Conservation (phyloP, 306 rosid genomes). For the Delonix regia region DNA sequence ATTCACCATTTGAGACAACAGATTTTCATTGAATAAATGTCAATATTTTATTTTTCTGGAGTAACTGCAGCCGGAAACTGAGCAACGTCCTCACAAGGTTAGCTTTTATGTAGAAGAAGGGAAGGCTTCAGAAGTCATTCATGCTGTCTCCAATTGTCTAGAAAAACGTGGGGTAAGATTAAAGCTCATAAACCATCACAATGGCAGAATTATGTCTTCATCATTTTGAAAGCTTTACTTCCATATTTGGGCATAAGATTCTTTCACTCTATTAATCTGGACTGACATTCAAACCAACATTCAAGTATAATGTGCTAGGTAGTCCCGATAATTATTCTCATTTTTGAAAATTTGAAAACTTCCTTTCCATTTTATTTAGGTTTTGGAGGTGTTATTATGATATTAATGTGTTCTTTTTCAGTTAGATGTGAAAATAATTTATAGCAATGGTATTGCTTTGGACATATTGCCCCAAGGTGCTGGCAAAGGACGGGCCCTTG, state of each 20-base stretch:
- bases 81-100: slow-evolving; percentile 84
- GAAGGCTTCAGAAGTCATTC: slow-evolving; percentile 50
- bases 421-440: slow-evolving; percentile 80
- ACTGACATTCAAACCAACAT: not conserved
- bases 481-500: slow-evolving; percentile 81
- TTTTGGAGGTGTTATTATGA: slow-evolving; percentile 26
- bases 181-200: slow-evolving; percentile 23
- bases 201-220: slow-evolving; percentile 1
- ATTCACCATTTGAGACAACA: slow-evolving; percentile 10
- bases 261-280: not conserved
- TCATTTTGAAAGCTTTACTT: slow-evolving; percentile 11
- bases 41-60: slow-evolving; percentile 35
- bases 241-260: not conserved
- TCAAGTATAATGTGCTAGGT: not conserved
- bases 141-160: slow-evolving; percentile 54
- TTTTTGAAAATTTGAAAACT: slow-evolving; percentile 19
- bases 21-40: slow-evolving; percentile 7
- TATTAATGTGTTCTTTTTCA: slow-evolving; percentile 40
- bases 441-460: slow-evolving; percentile 76
- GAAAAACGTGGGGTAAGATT: slow-evolving; percentile 68
- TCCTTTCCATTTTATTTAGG: slow-evolving; percentile 14
- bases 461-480: slow-evolving; percentile 78
- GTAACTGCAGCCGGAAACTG: slow-evolving; percentile 64
- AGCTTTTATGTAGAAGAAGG: slow-evolving; percentile 79
- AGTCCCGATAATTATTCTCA: not conserved